Base-by-base conservation (phyloP, 1,284 basidiomycete genomes). In the Austroboletus niveus region DNA sequence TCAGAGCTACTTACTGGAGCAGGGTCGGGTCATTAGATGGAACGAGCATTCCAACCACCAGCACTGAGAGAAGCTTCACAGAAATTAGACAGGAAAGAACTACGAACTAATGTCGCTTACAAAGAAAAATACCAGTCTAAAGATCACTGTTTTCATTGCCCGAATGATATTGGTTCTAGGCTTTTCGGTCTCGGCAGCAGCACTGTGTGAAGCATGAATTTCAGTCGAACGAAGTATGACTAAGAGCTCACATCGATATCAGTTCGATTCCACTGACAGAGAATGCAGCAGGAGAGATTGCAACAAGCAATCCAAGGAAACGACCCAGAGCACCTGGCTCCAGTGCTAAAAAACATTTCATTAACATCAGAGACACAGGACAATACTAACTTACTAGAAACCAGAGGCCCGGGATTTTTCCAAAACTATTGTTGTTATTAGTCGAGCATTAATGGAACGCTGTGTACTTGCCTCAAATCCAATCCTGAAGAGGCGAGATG, bases 241-340 rank as follows among this genome's bases (percentile, higher is more conserved):
- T 43, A 4, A 8, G 3, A 62, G 64, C 82, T 68, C 54, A 87
- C 75, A 90, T 82, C 8, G 87, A 87, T 46, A 93, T 85, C 54
- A 93, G 77, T 62, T 94, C 92, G 72, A 92, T 87, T 32, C 87
- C 89, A 63, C 89, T 83, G 76, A 87, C 89, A 3, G 88, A 90
- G 76, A 92, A 94, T 3, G 85, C 87, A 11, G 91, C 89, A 64
- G 90, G 87, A 22, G 90, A 81, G 45, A 92, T 69, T 24, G 85
- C 83, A 50, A 73, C 76, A 48, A 89, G 70, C 60, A 92, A 79
- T 15, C 76, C 87, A 24, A 91, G 66, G 70, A 84, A 74, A 48
- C 70, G 72, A 24, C 81, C 81, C 42, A 69, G 70, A 9, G 59
- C 49, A 43, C 69, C 36, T 48, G 61, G 77, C 54, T 76, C 73